Percentiles rank a stretch among this genome's conserved stretches.
Conservation (phyloP, 2,329 filamentous ascomycete genomes). For the Rhynchosporium agropyri region DNA sequence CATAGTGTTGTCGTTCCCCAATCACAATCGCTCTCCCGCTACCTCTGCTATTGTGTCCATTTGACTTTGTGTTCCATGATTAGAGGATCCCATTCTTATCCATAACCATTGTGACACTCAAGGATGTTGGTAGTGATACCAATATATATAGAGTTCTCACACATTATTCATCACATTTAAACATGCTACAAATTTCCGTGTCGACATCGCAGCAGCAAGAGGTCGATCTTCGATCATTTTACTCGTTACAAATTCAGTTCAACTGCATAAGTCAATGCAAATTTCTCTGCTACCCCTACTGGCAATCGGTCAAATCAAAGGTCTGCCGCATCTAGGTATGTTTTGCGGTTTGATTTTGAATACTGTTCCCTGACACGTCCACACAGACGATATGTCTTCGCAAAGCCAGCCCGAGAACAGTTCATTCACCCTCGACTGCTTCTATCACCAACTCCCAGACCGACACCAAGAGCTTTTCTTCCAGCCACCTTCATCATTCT, state of each 20-base stretch:
- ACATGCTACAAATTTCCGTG: too few species aligned
- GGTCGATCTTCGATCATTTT: not conserved
- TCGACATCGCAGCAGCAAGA: too few species aligned
- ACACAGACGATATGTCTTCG: not conserved
- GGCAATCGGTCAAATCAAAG: too few species aligned
- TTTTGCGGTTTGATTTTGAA: not conserved
- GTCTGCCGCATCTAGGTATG: too few species aligned
- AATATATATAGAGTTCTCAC: not conserved
- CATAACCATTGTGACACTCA: not conserved
- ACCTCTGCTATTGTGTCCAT: not conserved
- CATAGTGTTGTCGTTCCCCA: not conserved
- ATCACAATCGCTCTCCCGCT: not conserved
- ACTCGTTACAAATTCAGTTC: not conserved
- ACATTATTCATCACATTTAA: too few species aligned
- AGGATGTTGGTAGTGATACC: not conserved
- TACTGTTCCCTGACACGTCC: not conserved
- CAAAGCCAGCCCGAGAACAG: not conserved
- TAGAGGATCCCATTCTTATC: not conserved
- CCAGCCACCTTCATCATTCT: too few species aligned
- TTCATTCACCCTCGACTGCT: not conserved
- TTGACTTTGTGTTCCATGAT: not conserved
- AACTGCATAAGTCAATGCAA: too few species aligned
- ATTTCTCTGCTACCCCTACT: too few species aligned
- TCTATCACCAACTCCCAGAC: slow-evolving; percentile 4
- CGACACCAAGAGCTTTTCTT: not conserved